Evolutionary conservation across 148 eudicot species (phyloP).

Genomic region (Chenopodium album): DNA sequence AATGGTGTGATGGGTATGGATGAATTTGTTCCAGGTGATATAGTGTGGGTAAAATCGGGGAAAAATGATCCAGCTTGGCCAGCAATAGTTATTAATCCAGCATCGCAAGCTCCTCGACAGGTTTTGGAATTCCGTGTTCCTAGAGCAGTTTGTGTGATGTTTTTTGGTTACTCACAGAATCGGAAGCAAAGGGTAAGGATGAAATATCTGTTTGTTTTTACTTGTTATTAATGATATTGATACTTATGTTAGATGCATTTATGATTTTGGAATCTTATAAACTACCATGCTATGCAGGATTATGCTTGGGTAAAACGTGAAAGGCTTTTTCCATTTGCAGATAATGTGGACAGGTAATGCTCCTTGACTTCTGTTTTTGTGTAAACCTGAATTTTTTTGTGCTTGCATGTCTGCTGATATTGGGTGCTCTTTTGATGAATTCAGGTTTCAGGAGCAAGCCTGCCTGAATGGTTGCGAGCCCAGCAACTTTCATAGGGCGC

Average conservation of each 20-base stretch:
- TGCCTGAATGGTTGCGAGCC: slow-evolving; percentile 61
- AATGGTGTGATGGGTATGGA: slow-evolving; percentile 28
- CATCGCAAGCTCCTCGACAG: slow-evolving; percentile 70
- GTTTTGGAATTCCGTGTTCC: slow-evolving; percentile 62
- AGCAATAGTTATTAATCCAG: slow-evolving; percentile 82
- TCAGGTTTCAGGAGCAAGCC: slow-evolving; percentile 87
- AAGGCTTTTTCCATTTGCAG: slow-evolving; percentile 72
- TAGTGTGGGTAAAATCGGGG: slow-evolving; percentile 88
- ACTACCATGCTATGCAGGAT: slow-evolving; percentile 53
- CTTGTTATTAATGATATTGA: background rate
- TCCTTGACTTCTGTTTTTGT: slow-evolving; percentile 7
- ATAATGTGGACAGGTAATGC: slow-evolving; percentile 68
- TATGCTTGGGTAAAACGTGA: slow-evolving; percentile 89
- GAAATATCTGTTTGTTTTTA: slow-evolving; percentile 17
- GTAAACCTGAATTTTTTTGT: background rate
- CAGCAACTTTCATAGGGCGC: slow-evolving; percentile 67
- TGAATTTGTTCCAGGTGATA: slow-evolving; percentile 67
- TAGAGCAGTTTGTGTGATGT: slow-evolving; percentile 80
- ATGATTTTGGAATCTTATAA: background rate
- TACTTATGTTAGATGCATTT: slow-evolving; percentile 29
- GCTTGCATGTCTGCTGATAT: slow-evolving; percentile 1
- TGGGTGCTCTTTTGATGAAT: slow-evolving; percentile 15
- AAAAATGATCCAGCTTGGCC: slow-evolving; percentile 91
- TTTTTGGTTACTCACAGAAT: slow-evolving; percentile 80
- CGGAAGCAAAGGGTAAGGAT: slow-evolving; percentile 80